Conservation (phyloP, 352 stramenopile genomes). For the Pythium folliculosum region DNA sequence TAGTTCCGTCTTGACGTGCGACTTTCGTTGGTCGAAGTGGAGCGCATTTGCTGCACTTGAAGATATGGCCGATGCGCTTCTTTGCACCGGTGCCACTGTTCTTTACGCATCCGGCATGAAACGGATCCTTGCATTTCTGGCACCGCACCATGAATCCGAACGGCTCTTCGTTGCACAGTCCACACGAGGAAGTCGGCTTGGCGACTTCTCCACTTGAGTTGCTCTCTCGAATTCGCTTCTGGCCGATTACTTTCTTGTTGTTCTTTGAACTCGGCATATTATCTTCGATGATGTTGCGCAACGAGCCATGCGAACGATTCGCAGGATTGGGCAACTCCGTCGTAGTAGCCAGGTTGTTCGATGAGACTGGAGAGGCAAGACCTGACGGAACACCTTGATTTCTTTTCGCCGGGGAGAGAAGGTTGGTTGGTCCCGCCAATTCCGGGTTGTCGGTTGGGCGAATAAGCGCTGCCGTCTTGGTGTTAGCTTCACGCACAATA, state of each 20-base stretch:
- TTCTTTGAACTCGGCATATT: too few species aligned
- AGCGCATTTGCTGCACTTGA: constrained; percentile 34
- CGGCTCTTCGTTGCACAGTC: constrained; percentile 38
- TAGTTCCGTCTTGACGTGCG: background rate
- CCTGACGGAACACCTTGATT: background rate
- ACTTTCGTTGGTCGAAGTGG: constrained; percentile 35
- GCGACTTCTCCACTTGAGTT: background rate
- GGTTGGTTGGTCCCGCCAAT: too few species aligned
- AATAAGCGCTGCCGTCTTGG: background rate
- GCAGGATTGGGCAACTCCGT: too few species aligned
- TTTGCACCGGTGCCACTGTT: constrained; percentile 27
- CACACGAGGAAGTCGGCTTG: constrained; percentile 15
- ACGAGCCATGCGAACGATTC: background rate
- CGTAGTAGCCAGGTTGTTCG: too few species aligned
- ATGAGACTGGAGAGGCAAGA: background rate
- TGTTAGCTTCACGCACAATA: background rate
- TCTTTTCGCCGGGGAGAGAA: background rate
- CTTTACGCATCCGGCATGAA: constrained; percentile 48
- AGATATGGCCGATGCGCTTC: constrained; percentile 35
- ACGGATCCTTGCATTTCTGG: constrained; percentile 52
- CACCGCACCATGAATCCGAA: constrained; percentile 63
- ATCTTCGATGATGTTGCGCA: background rate
- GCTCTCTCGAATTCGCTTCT: background rate
- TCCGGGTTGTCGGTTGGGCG: background rate
- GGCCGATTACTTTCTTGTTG: background rate